Evolutionary conservation across 2,329 filamentous ascomycete species (phyloP).

Genomic region (Coleophoma crateriformis): DNA sequence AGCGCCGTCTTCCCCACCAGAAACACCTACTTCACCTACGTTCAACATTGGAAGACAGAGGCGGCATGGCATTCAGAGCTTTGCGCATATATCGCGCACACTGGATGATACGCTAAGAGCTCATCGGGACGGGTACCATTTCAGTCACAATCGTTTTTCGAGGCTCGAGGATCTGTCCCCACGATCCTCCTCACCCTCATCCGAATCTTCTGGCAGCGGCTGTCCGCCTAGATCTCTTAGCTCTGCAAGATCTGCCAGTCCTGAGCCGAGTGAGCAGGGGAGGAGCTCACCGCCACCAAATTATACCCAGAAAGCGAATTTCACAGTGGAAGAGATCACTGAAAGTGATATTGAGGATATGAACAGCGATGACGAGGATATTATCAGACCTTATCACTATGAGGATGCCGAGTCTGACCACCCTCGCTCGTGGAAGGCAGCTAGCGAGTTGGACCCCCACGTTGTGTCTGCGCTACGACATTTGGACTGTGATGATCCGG

Average conservation of each 20-base stretch:
- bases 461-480: constrained; percentile 13
- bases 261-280: neutral
- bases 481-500: constrained; percentile 13
- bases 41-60: constrained; percentile 25
- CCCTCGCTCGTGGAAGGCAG: constrained; percentile 12
- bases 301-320: constrained; percentile 19
- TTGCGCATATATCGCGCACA: constrained; percentile 19
- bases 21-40: constrained; percentile 34
- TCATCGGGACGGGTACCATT: constrained; percentile 24
- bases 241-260: constrained; percentile 3
- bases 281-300: neutral
- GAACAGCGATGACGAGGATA: constrained; percentile 19
- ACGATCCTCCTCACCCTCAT: constrained; percentile 29
- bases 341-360: constrained; percentile 21
- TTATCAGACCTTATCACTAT: constrained; percentile 25
- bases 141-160: constrained; percentile 27
- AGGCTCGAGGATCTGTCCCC: constrained; percentile 33
- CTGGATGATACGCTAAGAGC: constrained; percentile 37
- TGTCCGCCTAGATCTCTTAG: constrained; percentile 23
- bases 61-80: constrained; percentile 19
- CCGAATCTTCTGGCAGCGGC: constrained; percentile 11
- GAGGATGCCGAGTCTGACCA: constrained; percentile 25
- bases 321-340: constrained; percentile 24
- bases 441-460: constrained; percentile 15
- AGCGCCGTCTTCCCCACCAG: constrained; percentile 41